Conservation (phyloP, 1,139 yeast species). For the Arxiozyma telluris region DNA sequence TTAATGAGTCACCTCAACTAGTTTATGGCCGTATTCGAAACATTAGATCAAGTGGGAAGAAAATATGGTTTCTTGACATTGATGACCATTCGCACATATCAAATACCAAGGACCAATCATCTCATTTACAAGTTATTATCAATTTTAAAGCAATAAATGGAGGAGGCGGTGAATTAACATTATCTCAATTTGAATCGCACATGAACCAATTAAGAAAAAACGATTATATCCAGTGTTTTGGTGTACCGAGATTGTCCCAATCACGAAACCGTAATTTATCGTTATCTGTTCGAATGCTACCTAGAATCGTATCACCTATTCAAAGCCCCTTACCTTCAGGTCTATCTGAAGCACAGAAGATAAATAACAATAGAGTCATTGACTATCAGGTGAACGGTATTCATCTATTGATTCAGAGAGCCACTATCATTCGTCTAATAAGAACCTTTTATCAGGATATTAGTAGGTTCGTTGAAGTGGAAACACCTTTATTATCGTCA, state of each 20-base stretch:
- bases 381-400: slow-evolving; percentile 58
- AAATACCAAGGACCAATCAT: not conserved
- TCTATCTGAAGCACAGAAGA: slow-evolving; percentile 44
- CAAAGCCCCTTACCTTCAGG: slow-evolving; percentile 63
- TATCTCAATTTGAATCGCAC: slow-evolving; percentile 34
- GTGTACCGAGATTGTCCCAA: slow-evolving; percentile 65
- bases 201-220: slow-evolving; percentile 55
- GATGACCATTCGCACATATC: slow-evolving; percentile 1
- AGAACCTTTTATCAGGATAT: slow-evolving; percentile 44
- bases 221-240: slow-evolving; percentile 57
- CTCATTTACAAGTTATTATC: slow-evolving; percentile 14
- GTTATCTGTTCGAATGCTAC: slow-evolving; percentile 44
- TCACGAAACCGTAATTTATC: slow-evolving; percentile 61
- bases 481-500: slow-evolving; percentile 72
- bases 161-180: not conserved
- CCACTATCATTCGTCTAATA: slow-evolving; percentile 44
- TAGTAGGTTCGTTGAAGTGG: slow-evolving; percentile 67
- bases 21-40: slow-evolving; percentile 21
- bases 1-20: not conserved
- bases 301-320: slow-evolving; percentile 56
- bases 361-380: slow-evolving; percentile 61
- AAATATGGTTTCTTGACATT: slow-evolving; percentile 28
- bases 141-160: slow-evolving; percentile 11
- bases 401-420: slow-evolving; percentile 45
- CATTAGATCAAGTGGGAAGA: slow-evolving; percentile 27